These are phyloP conservation scores for Saposhnikovia divaricata DNA, from an alignment of 129 eudicot genomes.

Conservation along the genomic window DNA sequence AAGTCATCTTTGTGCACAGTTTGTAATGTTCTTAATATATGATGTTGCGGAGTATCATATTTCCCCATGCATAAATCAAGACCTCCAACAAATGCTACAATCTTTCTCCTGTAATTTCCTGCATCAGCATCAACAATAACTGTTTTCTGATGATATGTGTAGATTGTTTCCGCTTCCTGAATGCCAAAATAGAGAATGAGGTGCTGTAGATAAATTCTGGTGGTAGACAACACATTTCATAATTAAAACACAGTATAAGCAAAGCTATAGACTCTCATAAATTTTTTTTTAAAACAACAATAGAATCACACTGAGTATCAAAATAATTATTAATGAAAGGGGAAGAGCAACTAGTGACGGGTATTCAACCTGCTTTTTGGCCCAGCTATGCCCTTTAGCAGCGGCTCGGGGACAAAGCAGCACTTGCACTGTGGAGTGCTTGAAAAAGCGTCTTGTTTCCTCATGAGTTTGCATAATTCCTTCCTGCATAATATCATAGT, in stretches of 20 bases:
- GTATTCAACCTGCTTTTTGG: conserved; percentile 63
- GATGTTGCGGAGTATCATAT: conserved; percentile 77
- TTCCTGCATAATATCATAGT: conserved; percentile 34
- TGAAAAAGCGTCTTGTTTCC: conserved; percentile 75
- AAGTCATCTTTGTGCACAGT: conserved; percentile 76
- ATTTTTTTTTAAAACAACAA: not conserved
- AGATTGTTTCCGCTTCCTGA: conserved; percentile 76
- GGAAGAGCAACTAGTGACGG: not conserved
- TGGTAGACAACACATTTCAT: not conserved
- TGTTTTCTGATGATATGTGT: conserved; percentile 89
- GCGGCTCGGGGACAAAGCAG: conserved; percentile 75
- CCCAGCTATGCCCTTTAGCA: conserved; percentile 90
- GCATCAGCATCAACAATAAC: conserved; percentile 88
- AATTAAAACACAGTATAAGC: not conserved
- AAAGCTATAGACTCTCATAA: not conserved
- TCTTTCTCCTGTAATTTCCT: conserved; percentile 53
- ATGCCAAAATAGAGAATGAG: conserved; percentile 8
- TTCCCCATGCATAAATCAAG: conserved; percentile 83
- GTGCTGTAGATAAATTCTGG: not conserved
- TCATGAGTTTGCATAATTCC: conserved; percentile 81
- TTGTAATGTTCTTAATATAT: conserved; percentile 55
- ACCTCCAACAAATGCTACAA: conserved; percentile 90
- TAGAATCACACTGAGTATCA: not conserved
- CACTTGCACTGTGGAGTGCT: conserved; percentile 83
- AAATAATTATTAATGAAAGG: not conserved